Evolutionary conservation across 2,329 filamentous ascomycete species (phyloP), one percentile per base, ranked within the genome.

Genomic region (Colletotrichum filicis): DNA sequence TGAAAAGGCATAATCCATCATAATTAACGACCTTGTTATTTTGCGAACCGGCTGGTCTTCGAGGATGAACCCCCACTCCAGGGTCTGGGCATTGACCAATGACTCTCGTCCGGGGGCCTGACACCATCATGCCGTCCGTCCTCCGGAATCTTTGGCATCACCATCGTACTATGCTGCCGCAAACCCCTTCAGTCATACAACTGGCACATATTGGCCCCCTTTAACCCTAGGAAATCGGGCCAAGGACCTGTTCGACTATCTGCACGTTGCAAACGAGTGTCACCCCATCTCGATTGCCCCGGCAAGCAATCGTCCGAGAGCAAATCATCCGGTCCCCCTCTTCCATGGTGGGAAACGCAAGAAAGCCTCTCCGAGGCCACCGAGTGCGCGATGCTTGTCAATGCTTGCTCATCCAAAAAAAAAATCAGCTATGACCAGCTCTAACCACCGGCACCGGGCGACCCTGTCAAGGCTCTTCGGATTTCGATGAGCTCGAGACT

Each of bases 61-160:
- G 35, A 61, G 64, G 35, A 32, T 32, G 11, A 59, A 49, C 26
- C 52, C 65, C 58, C 35, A 58, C 65, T 24, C 52, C 37, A 62
- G 16, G 58, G 58, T 46, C 32, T 72, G 58, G 69, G 58, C 65
- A 68, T 72, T 68, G 69, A 68, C 65, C 28, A 63, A 60, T 63
- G 66, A 42, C 30, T 37, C 30, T 22, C 28, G 58, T 59, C 65
- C 30, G 28, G 19, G 19, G 60, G 69, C 52, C 49, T 68, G 64
- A 53, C 68, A 61, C 46, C 57, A 58, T 68, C 58, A 62, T 68
- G 65, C 65, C 19, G 57, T 42, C 24, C 24, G 35, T 24, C 56
- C 11, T 53, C 30, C n/a, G 28, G 35, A 26, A 55, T 53, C n/a
- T 7, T 67, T 53, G 37, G 69, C 58, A 68, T 72, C 37, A 35